phyloP scores from a whole-genome alignment of 768 basidiomycete species.

The Dentipellis sp. region DNA sequence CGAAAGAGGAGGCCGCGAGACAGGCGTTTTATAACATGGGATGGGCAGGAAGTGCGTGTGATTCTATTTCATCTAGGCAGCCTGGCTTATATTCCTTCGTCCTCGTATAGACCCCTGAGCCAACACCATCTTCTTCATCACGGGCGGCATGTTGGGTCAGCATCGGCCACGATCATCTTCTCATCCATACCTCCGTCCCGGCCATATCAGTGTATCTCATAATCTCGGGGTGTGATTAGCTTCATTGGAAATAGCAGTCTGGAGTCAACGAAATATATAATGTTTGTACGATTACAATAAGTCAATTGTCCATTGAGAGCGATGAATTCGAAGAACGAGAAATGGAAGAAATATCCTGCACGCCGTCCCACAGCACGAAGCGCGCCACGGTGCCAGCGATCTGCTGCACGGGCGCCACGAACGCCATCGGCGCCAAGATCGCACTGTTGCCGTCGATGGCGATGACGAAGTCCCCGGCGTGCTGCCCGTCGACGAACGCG shows the following conservation, averaged over 20 bases:
- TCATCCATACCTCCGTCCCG: too few relatives aligned
- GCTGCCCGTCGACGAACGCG: constrained; percentile 12
- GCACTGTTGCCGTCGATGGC: neutral
- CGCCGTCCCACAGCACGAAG: neutral
- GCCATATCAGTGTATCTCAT: too few relatives aligned
- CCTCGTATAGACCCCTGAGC: too few relatives aligned
- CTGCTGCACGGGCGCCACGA: neutral
- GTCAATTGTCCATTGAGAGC: neutral
- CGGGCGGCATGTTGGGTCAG: too few relatives aligned
- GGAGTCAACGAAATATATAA: too few relatives aligned
- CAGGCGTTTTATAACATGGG: constrained; percentile 69
- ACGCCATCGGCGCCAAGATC: neutral
- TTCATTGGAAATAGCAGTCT: too few relatives aligned
- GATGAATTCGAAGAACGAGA: neutral
- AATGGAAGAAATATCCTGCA: neutral
- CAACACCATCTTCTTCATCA: too few relatives aligned
- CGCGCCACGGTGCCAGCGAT: neutral
- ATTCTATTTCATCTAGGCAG: neutral
- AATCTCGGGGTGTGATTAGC: too few relatives aligned
- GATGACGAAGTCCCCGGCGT: constrained; percentile 15
- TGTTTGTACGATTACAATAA: too few relatives aligned
- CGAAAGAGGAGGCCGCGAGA: constrained; percentile 71
- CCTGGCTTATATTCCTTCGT: too few relatives aligned
- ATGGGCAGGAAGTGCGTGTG: constrained; percentile 30
- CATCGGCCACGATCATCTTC: too few relatives aligned